Evolutionary conservation across 2,329 filamentous ascomycete genomes (phyloP), one percentile per base, ranked within the genome.

Genomic region (Arthrobotrys sphaeroides): DNA sequence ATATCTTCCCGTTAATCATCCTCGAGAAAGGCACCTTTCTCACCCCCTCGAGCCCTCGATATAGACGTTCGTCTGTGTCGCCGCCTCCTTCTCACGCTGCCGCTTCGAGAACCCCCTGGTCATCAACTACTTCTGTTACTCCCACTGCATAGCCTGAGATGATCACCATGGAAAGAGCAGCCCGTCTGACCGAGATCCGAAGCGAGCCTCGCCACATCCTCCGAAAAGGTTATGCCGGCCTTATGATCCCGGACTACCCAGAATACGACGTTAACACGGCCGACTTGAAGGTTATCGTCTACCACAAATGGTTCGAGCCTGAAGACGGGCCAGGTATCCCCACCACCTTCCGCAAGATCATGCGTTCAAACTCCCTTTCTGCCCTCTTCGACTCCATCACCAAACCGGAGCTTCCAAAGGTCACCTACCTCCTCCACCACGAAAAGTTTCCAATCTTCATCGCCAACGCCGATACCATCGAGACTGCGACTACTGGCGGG

Each of bases 211-310:
- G 36, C 10, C 26, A 1, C 13, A 22, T 60, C 31, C 28, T 55
- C 13, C 20, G 22, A 22, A 55, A 36, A 6, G 55, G 66, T 9
- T 69, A 61, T 43, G n/a, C 45, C n/a, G 45, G 59, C 16, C 47
- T 72, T 22, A 49, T 47, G 2, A 33, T 72, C 5, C 67, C 67
- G 4, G 49, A 31, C 26, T 72, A 57, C 26, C 47, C 57, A 1
- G 9, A n/a, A 20, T 72, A 72, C 49, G 16, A 72, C n/a, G 38
- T 51, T 12, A 49, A 64, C 5, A 57, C 57, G 0, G 67, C 67
- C 38, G 59, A 72, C 24, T 47, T 72, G 33, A 72, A 72, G 28
- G 36, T 64, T 20, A 72, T 60, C 1, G 38, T 72, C 18, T 62
- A 61, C 43, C 6, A 38, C 5, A 38, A 55, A 22, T 55, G 49